Evolutionary conservation across 805 yeast species (phyloP).

Genomic region (Wickerhamomyces rabaulensis): DNA sequence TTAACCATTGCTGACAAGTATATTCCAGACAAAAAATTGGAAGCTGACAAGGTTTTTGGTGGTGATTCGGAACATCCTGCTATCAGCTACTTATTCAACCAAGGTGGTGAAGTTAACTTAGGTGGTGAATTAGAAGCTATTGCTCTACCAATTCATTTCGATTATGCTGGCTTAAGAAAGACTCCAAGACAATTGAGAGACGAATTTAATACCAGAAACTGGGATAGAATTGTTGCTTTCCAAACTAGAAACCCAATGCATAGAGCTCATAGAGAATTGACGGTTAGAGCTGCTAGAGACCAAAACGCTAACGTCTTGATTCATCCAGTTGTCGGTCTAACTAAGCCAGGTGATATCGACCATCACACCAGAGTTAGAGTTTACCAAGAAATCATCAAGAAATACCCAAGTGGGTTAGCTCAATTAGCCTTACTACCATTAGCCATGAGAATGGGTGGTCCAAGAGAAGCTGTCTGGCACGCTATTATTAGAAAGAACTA

Average conservation of each 20-base stretch:
- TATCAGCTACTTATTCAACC: constrained; percentile 60
- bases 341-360: constrained; percentile 97
- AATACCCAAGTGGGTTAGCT: constrained; percentile 93
- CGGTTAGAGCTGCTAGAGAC: constrained; percentile 95
- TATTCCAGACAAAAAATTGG: constrained; percentile 71
- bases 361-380: constrained; percentile 97
- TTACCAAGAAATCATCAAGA: constrained; percentile 84
- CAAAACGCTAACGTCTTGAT: constrained; percentile 82
- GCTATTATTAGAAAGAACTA: constrained; percentile 93
- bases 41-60: constrained; percentile 84
- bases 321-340: constrained; percentile 95
- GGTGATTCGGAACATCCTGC: constrained; percentile 99
- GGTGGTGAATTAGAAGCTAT: constrained; percentile 89
- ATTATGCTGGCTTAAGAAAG: constrained; percentile 79
- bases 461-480: constrained; percentile 97
- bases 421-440: constrained; percentile 81
- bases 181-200: constrained; percentile 87
- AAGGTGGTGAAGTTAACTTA: constrained; percentile 77
- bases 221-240: constrained; percentile 92
- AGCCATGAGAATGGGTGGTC: constrained; percentile 99
- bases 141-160: constrained; percentile 81
- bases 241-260: constrained; percentile 99
- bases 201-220: constrained; percentile 74
- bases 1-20: constrained; percentile 75
- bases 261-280: constrained; percentile 94